These are phyloP conservation scores for Talaromyces sp. DNA, from an alignment of 2,329 filamentous ascomycete species.

Conservation along the genomic window DNA sequence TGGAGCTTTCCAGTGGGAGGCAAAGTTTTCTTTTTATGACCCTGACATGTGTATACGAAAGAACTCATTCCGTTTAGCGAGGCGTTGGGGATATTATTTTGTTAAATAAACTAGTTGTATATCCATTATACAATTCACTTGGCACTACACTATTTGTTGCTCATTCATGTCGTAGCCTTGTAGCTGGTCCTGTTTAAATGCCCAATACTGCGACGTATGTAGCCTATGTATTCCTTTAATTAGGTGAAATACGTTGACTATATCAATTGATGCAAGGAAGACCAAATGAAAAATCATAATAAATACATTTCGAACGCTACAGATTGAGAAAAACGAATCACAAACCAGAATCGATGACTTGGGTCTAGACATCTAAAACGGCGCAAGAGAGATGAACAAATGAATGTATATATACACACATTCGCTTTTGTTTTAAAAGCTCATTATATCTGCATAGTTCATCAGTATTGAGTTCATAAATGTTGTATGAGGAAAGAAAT, in stretches of 20 bases:
- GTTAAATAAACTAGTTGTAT: background rate
- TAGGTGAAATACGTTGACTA: too few species aligned
- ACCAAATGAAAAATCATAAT: too few species aligned
- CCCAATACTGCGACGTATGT: too few species aligned
- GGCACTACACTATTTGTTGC: background rate
- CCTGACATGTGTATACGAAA: slow-evolving; percentile 6
- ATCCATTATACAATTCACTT: background rate
- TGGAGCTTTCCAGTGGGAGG: background rate
- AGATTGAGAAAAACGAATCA: background rate
- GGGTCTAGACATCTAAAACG: background rate
- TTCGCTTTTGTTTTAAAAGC: slow-evolving; percentile 33
- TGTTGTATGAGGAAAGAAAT: background rate
- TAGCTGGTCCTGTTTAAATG: background rate
- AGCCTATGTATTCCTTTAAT: too few species aligned
- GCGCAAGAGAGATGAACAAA: background rate
- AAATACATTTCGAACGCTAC: background rate
- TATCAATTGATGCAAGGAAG: too few species aligned
- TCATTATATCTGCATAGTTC: slow-evolving; percentile 45
- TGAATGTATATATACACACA: background rate
- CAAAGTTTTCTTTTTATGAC: background rate
- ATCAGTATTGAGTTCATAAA: background rate
- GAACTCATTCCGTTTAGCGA: slow-evolving; percentile 11
- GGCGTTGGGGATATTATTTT: slow-evolving; percentile 14
- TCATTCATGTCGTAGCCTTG: background rate
- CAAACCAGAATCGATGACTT: background rate